These are phyloP conservation scores for Coniosporium tulheliwenetii DNA, from an alignment of 2,329 filamentous ascomycete genomes.

Conservation along the genomic window DNA sequence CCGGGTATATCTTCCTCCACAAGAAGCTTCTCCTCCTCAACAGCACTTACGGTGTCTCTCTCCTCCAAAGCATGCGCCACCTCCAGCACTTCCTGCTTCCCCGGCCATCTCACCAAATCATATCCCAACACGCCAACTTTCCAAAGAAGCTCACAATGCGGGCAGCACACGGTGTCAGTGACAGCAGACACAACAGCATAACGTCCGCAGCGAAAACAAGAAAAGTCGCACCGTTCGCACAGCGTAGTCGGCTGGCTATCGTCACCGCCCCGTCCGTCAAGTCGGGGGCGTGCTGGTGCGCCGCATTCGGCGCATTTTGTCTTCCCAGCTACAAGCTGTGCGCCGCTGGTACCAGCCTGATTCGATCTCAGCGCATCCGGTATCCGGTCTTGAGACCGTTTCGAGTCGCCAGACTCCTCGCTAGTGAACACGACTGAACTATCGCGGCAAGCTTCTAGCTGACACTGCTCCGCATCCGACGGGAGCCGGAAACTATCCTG, in stretches of 20 bases:
- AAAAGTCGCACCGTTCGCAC: conserved; percentile 26
- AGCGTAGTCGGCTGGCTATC: conserved; percentile 4
- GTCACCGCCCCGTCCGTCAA: background rate
- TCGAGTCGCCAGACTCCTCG: conserved; percentile 23
- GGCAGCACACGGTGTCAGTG: conserved; percentile 13
- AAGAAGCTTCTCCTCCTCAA: no score
- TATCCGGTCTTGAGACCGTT: conserved; percentile 23
- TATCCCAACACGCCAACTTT: conserved; percentile 22
- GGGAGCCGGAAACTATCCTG: conserved; percentile 13
- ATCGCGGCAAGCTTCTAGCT: conserved; percentile 12
- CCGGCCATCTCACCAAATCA: conserved; percentile 8
- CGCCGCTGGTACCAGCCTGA: conserved; percentile 2
- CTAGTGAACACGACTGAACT: conserved; percentile 13
- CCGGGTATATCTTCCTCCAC: no score
- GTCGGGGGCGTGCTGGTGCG: conserved; percentile 9
- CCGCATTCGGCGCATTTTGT: conserved; percentile 18
- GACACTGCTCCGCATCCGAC: conserved; percentile 8
- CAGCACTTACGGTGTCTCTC: no score
- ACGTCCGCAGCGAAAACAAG: conserved; percentile 24
- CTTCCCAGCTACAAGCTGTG: conserved; percentile 5
- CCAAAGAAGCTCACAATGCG: conserved; percentile 17
- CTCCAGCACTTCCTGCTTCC: no score
- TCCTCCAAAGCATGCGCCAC: no score
- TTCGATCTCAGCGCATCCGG: conserved; percentile 20
- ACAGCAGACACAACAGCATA: conserved; percentile 7